These are phyloP conservation scores for Candolleomyces aberdarensis DNA, from an alignment of 768 basidiomycete species.

Conservation along the genomic window DNA sequence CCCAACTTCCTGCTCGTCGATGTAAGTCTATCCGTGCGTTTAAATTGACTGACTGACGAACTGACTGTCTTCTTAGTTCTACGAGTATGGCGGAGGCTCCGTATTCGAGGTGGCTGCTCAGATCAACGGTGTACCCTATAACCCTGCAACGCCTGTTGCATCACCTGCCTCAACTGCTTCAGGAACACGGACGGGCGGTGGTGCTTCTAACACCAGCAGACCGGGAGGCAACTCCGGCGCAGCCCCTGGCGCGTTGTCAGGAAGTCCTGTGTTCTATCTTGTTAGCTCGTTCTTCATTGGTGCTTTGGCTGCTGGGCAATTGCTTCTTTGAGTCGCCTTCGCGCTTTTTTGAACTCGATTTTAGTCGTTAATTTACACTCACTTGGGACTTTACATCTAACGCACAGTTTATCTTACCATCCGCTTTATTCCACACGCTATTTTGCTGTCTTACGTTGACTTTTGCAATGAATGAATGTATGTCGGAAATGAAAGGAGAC, in stretches of 20 bases:
- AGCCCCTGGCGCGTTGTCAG: conserved; percentile 3
- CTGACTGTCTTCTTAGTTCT: conserved; percentile 53
- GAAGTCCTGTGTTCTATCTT: background rate
- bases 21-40: conserved; percentile 40
- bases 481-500: background rate
- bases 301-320: background rate
- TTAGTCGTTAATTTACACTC: conserved; percentile 15
- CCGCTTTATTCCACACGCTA: background rate
- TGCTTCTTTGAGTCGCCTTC: background rate
- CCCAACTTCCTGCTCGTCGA: conserved; percentile 92
- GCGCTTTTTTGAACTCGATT: background rate
- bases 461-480: background rate
- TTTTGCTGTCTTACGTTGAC: background rate
- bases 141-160: conserved; percentile 58
- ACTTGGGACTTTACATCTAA: background rate
- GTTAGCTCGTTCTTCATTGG: background rate
- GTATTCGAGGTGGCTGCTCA: conserved; percentile 82
- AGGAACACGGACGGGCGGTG: conserved; percentile 20
- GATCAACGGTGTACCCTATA: conserved; percentile 78
- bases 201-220: conserved; percentile 8
- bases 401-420: conserved; percentile 4
- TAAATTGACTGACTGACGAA: background rate
- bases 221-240: background rate
- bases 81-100: conserved; percentile 74
- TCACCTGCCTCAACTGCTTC: conserved; percentile 41